Base-by-base conservation (phyloP, 805 yeast genomes). In the Saccharomycopsis vini region DNA sequence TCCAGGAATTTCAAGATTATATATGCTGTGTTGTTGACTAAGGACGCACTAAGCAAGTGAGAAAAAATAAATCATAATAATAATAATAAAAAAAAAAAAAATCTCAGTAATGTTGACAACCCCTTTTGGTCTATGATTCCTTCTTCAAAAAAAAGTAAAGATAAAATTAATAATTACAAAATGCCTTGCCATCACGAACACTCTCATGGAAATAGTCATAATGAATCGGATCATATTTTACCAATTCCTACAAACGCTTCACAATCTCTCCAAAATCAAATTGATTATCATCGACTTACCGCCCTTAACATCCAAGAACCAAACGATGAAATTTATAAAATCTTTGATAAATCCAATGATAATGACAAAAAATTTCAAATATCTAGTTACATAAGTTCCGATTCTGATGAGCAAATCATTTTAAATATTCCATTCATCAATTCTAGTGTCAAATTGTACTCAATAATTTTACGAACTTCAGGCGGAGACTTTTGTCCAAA, bases 351-450 rank as follows among this genome's bases (percentile, higher is more conserved):
- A 51, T 53, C 66, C 2, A 12, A 26, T 9, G 72, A 68, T 1
- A 64, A 68, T n/a, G 45, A 36, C 1, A 19, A 22, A 12, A 73
- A 73, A 53, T 76, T 73, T 49, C 60, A 66, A n/a, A 51, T 74
- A 7, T 47, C 77, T 64, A 50, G 62, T 30, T 54, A 62, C 64
- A 56, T 78, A 37, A 64, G 75, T 60, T 75, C 84, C 1, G 96
- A 89, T 58, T 43, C 46, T 77, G 97, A 90, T 56, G 75, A 80
- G 46, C 96, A 90, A 58, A 51, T 89, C 52, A 72, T 89, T 26
- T 52, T 90, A 26, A 73, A 76, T 42, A 73, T 90, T 23, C 97
- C 96, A 23, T 90, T 90, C 55, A 22, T 40, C 7, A 77, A 81
- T 10, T 83, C 82, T 1, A 64, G 73, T 20, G 87, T 84, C 33